Base-by-base conservation (phyloP, 257 asterid genomes). In the Solanum infundibuliforme region DNA sequence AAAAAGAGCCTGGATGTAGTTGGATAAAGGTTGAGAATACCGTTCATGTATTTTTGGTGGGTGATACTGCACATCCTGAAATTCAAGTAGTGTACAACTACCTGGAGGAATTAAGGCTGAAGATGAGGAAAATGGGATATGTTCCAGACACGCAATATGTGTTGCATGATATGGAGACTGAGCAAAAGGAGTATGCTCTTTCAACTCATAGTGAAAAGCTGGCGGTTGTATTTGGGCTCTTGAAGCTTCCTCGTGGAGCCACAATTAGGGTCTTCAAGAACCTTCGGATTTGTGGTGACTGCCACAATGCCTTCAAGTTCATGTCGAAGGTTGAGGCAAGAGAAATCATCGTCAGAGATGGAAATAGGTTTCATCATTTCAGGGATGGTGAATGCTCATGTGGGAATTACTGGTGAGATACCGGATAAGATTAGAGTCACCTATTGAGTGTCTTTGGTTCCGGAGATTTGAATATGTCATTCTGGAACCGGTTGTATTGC, bases 131-230 rank as follows among this genome's bases (percentile, higher is more conserved):
- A 88, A 36, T 93, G 90, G 96, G 96, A 84, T 94, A 93, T 85
- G 90, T 93, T 90, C 98, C 98, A 4, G 98, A 94, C 46, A 94
- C 98, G 3, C 92, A 92, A 74, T 90, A 88, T 83, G 94, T 90
- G 23, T 83, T 93, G 92, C 98, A 94, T 85, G 98, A 94, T 87
- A 92, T 92, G 94, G 98, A 94, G 86, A 90, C 90, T 16, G 98
- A 93, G 83, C 98, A 94, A 88, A 94, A 94, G 84, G 98, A 94
- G 83, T 62, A 94, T 86, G 92, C 96, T 5, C 84, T 94, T 92
- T 92, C 96, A 73, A 91, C 96, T 83, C 96, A 94, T 84, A 93
- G 98, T 89, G 98, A 94, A 94, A 94, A 93, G 92, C 93, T 94
- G 87, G 96, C 98, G 4, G 98, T 94, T 86, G 94, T 90, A 60